Evolutionary conservation across 192 early-diverging fungal genomes (phyloP), one percentile per base, ranked within the genome.

Genomic region (Coemansia sp.): DNA sequence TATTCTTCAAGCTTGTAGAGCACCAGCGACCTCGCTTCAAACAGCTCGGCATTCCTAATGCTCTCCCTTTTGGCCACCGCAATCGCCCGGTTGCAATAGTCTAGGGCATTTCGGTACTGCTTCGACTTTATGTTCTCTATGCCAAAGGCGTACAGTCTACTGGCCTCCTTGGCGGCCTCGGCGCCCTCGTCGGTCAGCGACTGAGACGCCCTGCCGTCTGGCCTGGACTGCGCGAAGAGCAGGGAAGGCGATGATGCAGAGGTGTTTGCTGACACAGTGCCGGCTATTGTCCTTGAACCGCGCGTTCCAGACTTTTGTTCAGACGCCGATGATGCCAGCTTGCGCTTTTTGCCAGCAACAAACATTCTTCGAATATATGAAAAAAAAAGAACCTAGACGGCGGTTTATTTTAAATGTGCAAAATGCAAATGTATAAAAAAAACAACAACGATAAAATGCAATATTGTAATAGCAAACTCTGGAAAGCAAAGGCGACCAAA

Each of bases 1-100:
- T 62, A 59, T 24, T 78, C 70, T 6, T 67, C 47, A 20, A 78
- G 60, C 52, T 63, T 68, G 56, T 67, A 62, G n/a, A 78, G 61
- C 11, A 55, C 48, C 13, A 66, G 62, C 23, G 70, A 35, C 16
- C 75, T 63, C 5, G 69, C 64, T 57, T 63, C 67, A 30, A 63
- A 78, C 30, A 78, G 18, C 29, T 54, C 35, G 6, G 67, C 60
- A 11, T 67, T 46, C 27, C 36, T 32, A 22, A 67, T 4, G 16
- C 55, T 53, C n/a, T 65, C 69, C 22, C 72, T 69, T 16, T 20
- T 39, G 6, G 75, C 66, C 22, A 66, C 48, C 1, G 75, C 69
- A 1, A 72, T 50, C 9, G 67, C 66, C n/a, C 75, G 58, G 61
- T 78, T 72, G 64, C 51, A 59, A 62, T 65, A 67, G 61, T 72